These are phyloP conservation scores for Epichloe typhina DNA, from an alignment of 2,329 filamentous ascomycete genomes.

Conservation along the genomic window DNA sequence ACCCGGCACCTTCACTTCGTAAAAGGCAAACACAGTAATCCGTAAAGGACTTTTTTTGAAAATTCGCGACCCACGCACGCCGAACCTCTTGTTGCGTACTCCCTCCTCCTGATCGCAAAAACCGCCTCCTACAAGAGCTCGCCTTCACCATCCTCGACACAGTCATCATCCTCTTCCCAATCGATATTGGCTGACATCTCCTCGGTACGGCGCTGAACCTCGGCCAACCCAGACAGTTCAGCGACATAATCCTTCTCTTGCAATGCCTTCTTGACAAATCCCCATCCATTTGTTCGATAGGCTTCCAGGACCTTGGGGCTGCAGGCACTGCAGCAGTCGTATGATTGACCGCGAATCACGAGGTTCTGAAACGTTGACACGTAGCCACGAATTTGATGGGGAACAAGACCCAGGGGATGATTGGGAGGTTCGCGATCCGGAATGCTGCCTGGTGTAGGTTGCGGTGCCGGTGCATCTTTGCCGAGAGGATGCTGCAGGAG, in stretches of 20 bases:
- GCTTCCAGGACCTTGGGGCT: slow-evolving; percentile 54
- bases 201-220: slow-evolving; percentile 51
- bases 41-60: background rate
- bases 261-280: slow-evolving; percentile 61
- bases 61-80: background rate
- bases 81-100: background rate
- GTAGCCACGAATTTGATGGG: slow-evolving; percentile 71
- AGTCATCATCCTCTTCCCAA: slow-evolving; percentile 44
- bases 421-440: slow-evolving; percentile 43
- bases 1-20: background rate
- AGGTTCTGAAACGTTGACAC: slow-evolving; percentile 62
- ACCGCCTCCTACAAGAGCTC: slow-evolving; percentile 28
- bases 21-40: too few species aligned
- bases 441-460: slow-evolving; percentile 22
- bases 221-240: slow-evolving; percentile 60
- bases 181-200: slow-evolving; percentile 40
- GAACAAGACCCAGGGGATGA: slow-evolving; percentile 55
- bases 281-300: slow-evolving; percentile 59
- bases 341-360: slow-evolving; percentile 59
- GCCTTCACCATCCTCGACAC: slow-evolving; percentile 39
- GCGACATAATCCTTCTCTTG: slow-evolving; percentile 67
- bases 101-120: background rate
- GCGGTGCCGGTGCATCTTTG: slow-evolving; percentile 46
- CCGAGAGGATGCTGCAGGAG: slow-evolving; percentile 74
- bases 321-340: slow-evolving; percentile 72